A percentile compares a stretch with the other conserved stretches of the same genome.
Conservation (phyloP, 495 filamentous ascomycete species). For the Delitschia confertaspora region DNA sequence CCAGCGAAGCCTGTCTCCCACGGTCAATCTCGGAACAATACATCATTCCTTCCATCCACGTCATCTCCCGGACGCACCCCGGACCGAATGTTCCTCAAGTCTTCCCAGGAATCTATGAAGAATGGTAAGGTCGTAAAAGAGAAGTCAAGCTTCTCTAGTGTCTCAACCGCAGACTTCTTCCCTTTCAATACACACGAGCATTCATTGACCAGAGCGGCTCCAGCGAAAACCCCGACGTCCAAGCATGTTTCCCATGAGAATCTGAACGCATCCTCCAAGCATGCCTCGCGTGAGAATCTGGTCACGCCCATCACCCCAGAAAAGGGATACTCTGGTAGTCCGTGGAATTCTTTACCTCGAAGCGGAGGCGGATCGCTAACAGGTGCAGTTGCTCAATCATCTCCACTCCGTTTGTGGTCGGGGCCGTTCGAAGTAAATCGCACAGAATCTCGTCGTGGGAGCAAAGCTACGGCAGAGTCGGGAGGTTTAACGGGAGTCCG, state of each 20-base stretch:
- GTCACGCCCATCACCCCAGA: conserved; percentile 17
- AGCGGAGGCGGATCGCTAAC: background rate
- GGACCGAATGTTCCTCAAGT: too few species aligned
- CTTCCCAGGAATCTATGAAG: too few species aligned
- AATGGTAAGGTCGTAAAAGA: too few species aligned
- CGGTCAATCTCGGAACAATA: background rate
- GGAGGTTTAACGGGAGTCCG: too few species aligned
- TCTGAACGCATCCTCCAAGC: conserved; percentile 6
- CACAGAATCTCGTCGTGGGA: too few species aligned
- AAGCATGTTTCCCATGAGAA: conserved; percentile 4
- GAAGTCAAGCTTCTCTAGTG: conserved; percentile 32
- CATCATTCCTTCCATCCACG: conserved; percentile 13
- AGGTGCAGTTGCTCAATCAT: background rate
- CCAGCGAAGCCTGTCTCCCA: conserved; percentile 11
- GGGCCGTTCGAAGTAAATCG: too few species aligned
- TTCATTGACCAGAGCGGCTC: conserved; percentile 27
- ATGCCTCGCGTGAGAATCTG: background rate
- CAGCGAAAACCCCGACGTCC: conserved; percentile 5
- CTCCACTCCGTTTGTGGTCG: too few species aligned
- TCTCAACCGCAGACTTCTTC: conserved; percentile 37
- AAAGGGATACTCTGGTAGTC: conserved; percentile 13
- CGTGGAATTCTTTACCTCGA: conserved; percentile 12
- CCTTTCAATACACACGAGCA: conserved; percentile 34
- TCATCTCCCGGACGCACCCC: conserved; percentile 15
- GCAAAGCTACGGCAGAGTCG: too few species aligned